Evolutionary conservation across 441 rosid genomes (phyloP).

Genomic region (Adansonia gregorii): DNA sequence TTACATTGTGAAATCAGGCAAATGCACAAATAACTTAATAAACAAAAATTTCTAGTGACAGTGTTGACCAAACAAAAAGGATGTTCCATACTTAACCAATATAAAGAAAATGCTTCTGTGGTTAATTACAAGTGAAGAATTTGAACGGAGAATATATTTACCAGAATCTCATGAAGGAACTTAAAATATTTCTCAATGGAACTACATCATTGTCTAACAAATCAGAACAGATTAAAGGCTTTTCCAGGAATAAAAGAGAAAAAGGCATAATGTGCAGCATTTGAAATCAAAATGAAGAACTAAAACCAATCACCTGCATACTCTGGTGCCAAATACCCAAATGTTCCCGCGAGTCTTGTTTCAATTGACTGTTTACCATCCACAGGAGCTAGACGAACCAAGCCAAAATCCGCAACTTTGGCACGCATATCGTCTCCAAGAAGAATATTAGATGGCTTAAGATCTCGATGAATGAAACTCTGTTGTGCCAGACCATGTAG

Average conservation of each 20-base stretch:
- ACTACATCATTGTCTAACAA: too few species aligned
- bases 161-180: too few species aligned
- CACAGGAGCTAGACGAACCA: conserved; percentile 54
- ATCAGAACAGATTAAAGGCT: not conserved
- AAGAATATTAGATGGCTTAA: conserved; percentile 53
- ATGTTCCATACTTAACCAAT: too few species aligned
- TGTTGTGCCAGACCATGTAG: conserved; percentile 46
- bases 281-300: not conserved
- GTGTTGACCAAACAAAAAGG: not conserved
- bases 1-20: not conserved
- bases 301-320: conserved; percentile 42
- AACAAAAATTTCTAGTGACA: not conserved
- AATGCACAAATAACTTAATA: not conserved
- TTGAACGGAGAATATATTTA: too few species aligned
- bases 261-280: not conserved
- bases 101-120: too few species aligned
- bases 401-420: conserved; percentile 54
- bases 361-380: conserved; percentile 46
- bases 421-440: conserved; percentile 57
- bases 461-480: conserved; percentile 48
- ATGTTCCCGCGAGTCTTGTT: conserved; percentile 56
- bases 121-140: too few species aligned
- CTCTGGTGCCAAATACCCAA: conserved; percentile 48
- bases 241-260: not conserved
- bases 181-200: too few species aligned